Conservation (phyloP, 2,329 filamentous ascomycete species). For the Sordariomycetes sp. region DNA sequence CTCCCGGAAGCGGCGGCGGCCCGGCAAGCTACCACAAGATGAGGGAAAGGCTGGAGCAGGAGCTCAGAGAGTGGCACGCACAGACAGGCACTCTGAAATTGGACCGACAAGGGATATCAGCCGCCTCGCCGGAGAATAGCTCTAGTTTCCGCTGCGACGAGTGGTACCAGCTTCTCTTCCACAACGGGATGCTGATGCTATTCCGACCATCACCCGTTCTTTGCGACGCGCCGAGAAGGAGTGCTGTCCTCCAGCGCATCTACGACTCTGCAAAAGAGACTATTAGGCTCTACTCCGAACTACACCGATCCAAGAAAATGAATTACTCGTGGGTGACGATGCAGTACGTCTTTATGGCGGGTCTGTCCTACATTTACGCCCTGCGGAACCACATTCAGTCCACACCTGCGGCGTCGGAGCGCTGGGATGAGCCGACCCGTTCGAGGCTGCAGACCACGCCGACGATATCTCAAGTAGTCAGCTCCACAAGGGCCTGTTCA, state of each 20-base stretch:
- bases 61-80: neutral
- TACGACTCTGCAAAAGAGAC: neutral
- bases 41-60: neutral
- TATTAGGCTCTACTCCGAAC: neutral
- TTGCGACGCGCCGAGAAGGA: neutral
- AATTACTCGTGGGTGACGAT: neutral
- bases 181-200: neutral
- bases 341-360: neutral
- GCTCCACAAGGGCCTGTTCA: neutral
- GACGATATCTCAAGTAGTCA: neutral
- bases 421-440: neutral
- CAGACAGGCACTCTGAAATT: neutral
- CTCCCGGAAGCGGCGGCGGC: neutral
- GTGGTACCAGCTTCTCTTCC: neutral
- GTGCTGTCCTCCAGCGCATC: neutral
- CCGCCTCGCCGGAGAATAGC: neutral
- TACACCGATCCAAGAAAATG: neutral
- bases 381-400: neutral
- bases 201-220: neutral
- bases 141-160: neutral
- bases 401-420: neutral
- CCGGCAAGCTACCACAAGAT: neutral
- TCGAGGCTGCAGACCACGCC: neutral
- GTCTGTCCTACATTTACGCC: neutral
- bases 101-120: neutral